phyloP scores from a whole-genome alignment of 208 protist species.

The Crithidia acanthocephali region DNA sequence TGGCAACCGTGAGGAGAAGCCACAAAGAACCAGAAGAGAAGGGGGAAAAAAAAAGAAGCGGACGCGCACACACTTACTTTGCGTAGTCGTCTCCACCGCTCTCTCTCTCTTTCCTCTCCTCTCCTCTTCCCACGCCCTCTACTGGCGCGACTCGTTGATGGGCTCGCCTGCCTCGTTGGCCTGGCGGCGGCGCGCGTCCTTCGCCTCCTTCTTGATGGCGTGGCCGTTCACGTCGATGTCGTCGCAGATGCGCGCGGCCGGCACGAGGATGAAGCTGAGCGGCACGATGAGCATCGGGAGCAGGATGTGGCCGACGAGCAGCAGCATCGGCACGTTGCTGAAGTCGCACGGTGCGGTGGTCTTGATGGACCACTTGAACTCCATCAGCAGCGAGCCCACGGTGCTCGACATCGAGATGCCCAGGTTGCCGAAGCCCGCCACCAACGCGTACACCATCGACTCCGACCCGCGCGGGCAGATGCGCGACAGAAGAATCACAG shows the following conservation, averaged over 20 bases:
- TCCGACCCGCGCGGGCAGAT: conserved; percentile 87
- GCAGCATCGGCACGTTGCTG: conserved; percentile 62
- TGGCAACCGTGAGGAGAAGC: no score
- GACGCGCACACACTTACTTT: no score
- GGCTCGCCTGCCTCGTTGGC: conserved; percentile 15
- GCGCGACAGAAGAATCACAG: conserved; percentile 78
- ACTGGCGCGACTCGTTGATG: conserved; percentile 17
- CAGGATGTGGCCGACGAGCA: conserved; percentile 70
- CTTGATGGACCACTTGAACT: conserved; percentile 57
- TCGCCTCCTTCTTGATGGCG: conserved; percentile 29
- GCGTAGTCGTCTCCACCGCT: no score
- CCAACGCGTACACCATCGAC: conserved; percentile 79
- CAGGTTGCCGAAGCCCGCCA: conserved; percentile 87
- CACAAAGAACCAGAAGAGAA: no score
- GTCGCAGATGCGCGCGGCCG: conserved; percentile 69
- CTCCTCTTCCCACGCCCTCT: neutral
- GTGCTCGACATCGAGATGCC: conserved; percentile 52
- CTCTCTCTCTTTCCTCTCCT: neutral
- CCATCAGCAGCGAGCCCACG: conserved; percentile 69
- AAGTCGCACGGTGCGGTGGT: conserved; percentile 73
- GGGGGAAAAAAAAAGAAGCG: no score
- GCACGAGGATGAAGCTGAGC: conserved; percentile 74
- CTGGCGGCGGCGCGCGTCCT: conserved; percentile 14
- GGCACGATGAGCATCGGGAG: conserved; percentile 67
- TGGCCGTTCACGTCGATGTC: conserved; percentile 60